Percentiles rank a stretch among this genome's conserved stretches.
Evolutionary conservation across 768 basidiomycete species (phyloP).

Genomic region (Tylopilus sp.): DNA sequence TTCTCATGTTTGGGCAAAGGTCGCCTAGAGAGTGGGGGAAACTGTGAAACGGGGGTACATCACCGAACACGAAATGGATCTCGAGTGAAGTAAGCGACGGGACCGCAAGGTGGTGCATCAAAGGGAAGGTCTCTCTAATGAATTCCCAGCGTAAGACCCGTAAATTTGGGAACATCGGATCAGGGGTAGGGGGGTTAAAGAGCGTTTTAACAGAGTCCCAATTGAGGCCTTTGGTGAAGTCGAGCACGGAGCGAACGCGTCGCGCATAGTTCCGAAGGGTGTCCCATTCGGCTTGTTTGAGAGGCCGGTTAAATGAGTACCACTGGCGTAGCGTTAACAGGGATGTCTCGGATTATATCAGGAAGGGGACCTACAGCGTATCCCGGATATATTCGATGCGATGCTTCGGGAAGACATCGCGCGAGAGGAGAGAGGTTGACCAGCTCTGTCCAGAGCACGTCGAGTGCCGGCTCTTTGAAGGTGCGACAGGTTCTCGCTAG

Average conservation of each 20-base stretch:
- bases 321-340: not conserved
- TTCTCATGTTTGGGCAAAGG: conserved; percentile 3
- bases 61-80: conserved; percentile 1
- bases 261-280: conserved; percentile 3
- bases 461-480: conserved; percentile 5
- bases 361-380: not conserved
- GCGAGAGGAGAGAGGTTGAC: conserved; percentile 3
- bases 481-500: not conserved
- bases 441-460: conserved; percentile 6
- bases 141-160: conserved; percentile 5
- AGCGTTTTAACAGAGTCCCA: conserved; percentile 5
- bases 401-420: conserved; percentile 5
- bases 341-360: not conserved
- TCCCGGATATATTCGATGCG: conserved; percentile 5
- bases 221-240: conserved; percentile 3
- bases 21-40: conserved; percentile 1
- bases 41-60: conserved; percentile 1
- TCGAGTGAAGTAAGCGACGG: conserved; percentile 1
- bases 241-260: not conserved
- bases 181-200: conserved; percentile 2
- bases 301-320: not conserved
- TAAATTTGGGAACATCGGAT: conserved; percentile 5
- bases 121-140: conserved; percentile 4
- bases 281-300: not conserved
- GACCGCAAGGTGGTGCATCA: conserved; percentile 6